Conservation (phyloP, 2,329 filamentous ascomycete genomes). For the Hypoxylon sp. region DNA sequence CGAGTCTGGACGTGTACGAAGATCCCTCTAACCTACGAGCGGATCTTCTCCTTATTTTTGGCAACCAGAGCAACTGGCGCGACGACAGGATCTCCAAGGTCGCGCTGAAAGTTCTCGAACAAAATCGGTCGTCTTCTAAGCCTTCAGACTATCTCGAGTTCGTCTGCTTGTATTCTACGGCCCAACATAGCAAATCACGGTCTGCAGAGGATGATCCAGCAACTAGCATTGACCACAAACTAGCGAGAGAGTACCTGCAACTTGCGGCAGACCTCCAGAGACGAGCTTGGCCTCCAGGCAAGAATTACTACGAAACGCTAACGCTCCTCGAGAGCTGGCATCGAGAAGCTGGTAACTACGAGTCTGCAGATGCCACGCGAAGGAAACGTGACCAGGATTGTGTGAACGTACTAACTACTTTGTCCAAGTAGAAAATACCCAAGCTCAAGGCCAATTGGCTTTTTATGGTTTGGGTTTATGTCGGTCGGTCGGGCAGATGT, state of each 20-base stretch:
- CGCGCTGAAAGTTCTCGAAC: slow-evolving; percentile 44
- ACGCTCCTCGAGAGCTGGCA: slow-evolving; percentile 49
- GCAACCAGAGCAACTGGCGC: slow-evolving; percentile 47
- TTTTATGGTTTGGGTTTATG: slow-evolving; percentile 15
- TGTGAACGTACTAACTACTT: slow-evolving; percentile 38
- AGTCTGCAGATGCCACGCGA: slow-evolving; percentile 42
- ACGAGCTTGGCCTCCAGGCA: slow-evolving; percentile 46
- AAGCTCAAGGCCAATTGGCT: slow-evolving; percentile 21
- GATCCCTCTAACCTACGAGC: slow-evolving; percentile 48
- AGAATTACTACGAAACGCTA: slow-evolving; percentile 52
- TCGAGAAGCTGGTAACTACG: slow-evolving; percentile 46
- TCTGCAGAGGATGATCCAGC: slow-evolving; percentile 34
- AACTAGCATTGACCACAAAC: slow-evolving; percentile 43
- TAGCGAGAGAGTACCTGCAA: slow-evolving; percentile 47
- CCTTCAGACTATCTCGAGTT: slow-evolving; percentile 48
- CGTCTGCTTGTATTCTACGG: slow-evolving; percentile 48
- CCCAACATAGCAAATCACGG: slow-evolving; percentile 42
- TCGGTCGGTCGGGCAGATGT: neutral
- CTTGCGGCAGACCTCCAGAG: slow-evolving; percentile 48
- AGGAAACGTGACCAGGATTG: slow-evolving; percentile 47
- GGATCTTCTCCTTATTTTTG: slow-evolving; percentile 50
- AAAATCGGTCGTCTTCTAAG: slow-evolving; percentile 40
- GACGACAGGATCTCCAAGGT: slow-evolving; percentile 48
- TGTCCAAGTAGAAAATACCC: slow-evolving; percentile 28
- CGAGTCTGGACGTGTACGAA: slow-evolving; percentile 38